phyloP scores from a whole-genome alignment of 1,284 basidiomycete genomes.

The Meripilus lineatus region DNA sequence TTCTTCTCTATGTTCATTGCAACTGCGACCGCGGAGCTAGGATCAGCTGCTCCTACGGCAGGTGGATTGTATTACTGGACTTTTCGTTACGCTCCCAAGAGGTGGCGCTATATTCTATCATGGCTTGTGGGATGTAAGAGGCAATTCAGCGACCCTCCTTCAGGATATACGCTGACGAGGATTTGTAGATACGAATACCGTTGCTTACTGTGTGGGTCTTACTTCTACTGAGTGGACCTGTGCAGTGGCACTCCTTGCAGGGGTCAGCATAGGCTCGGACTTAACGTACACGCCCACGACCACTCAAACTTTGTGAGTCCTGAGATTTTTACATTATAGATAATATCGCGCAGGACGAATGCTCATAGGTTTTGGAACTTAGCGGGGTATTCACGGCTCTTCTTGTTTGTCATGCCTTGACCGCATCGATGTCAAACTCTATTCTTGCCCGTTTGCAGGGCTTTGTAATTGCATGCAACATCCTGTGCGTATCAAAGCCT shows the following conservation, averaged over 20 bases:
- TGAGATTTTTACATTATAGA: neutral
- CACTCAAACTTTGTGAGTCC: slow-evolving; percentile 53
- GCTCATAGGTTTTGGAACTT: too few relatives aligned
- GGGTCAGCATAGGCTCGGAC: slow-evolving; percentile 52
- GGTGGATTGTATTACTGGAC: slow-evolving; percentile 85
- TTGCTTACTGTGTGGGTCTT: slow-evolving; percentile 60
- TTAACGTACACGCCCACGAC: slow-evolving; percentile 47
- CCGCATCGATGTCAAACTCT: slow-evolving; percentile 65
- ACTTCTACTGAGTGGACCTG: slow-evolving; percentile 78
- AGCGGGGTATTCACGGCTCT: slow-evolving; percentile 60
- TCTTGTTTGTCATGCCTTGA: slow-evolving; percentile 49
- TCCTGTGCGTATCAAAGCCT: slow-evolving; percentile 49
- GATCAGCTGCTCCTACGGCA: slow-evolving; percentile 66
- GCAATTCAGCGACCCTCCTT: too few relatives aligned
- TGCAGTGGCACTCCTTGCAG: slow-evolving; percentile 63
- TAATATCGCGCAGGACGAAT: too few relatives aligned
- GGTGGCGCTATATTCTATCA: slow-evolving; percentile 60
- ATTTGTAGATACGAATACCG: slow-evolving; percentile 58
- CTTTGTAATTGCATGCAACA: slow-evolving; percentile 64
- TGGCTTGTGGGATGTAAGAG: slow-evolving; percentile 75
- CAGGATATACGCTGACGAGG: slow-evolving; percentile 7
- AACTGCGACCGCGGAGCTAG: slow-evolving; percentile 65
- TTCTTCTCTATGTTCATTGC: slow-evolving; percentile 57
- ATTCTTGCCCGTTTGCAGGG: slow-evolving; percentile 72
- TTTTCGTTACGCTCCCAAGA: slow-evolving; percentile 57